These are phyloP conservation scores for Didymella pinodella DNA, from an alignment of 2,329 filamentous ascomycete species.

Conservation along the genomic window DNA sequence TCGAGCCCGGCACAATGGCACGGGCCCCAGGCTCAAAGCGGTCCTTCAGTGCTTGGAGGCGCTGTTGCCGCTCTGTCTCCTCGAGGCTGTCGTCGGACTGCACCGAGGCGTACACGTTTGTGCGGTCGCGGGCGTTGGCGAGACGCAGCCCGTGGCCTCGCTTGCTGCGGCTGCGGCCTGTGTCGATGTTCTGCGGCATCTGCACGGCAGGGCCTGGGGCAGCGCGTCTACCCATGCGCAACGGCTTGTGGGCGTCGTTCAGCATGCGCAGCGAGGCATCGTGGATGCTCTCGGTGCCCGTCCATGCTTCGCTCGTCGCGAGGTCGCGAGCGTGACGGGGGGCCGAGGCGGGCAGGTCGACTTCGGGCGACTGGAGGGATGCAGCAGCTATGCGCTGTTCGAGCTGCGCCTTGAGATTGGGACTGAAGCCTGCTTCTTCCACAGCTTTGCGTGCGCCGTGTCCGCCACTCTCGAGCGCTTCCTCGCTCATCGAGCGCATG, in stretches of 20 bases:
- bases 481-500: conserved; percentile 67
- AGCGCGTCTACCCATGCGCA: conserved; percentile 34
- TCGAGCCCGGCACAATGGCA: conserved; percentile 76
- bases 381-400: conserved; percentile 66
- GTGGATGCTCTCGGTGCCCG: conserved; percentile 74
- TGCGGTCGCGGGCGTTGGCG: conserved; percentile 66
- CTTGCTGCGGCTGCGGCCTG: conserved; percentile 50
- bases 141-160: conserved; percentile 54
- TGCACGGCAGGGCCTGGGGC: conserved; percentile 32
- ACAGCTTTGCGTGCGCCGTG: conserved; percentile 64
- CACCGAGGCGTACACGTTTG: conserved; percentile 62
- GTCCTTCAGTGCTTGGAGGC: conserved; percentile 78
- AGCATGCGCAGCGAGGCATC: conserved; percentile 85
- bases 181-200: conserved; percentile 43
- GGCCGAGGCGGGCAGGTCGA: conserved; percentile 65
- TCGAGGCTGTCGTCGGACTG: conserved; percentile 64
- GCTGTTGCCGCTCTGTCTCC: conserved; percentile 75
- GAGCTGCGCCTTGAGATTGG: conserved; percentile 65
- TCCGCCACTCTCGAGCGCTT: conserved; percentile 63
- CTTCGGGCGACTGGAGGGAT: conserved; percentile 64
- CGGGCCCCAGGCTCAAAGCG: conserved; percentile 78
- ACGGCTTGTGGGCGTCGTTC: conserved; percentile 66
- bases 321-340: conserved; percentile 73
- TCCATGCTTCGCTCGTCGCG: conserved; percentile 76
- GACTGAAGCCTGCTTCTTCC: conserved; percentile 69